Percentiles rank a stretch among this genome's conserved stretches.
Conservation (phyloP, 164 flowering plant species). For the Malania oleifera region DNA sequence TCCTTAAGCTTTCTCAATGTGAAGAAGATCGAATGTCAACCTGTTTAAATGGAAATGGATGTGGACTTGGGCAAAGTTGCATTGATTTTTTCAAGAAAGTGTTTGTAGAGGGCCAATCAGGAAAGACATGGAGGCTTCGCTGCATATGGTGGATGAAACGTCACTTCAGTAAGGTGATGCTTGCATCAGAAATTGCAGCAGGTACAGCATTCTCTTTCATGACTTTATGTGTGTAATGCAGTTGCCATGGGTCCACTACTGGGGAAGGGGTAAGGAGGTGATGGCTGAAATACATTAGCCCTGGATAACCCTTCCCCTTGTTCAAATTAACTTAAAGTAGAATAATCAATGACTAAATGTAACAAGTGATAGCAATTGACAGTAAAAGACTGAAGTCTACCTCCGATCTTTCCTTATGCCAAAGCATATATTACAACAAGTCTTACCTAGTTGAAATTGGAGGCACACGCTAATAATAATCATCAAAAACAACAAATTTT, state of each 20-base stretch:
- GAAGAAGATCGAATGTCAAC: constrained; percentile 62
- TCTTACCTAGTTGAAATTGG: too few relatives aligned
- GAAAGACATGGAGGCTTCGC: constrained; percentile 55
- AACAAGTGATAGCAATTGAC: too few relatives aligned
- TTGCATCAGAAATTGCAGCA: constrained; percentile 39
- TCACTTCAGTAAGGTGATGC: constrained; percentile 47
- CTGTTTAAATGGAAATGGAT: constrained; percentile 25
- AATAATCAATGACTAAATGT: too few relatives aligned
- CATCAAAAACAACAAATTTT: too few relatives aligned
- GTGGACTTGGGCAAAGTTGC: constrained; percentile 8
- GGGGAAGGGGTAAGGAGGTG: too few relatives aligned
- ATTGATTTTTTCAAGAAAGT: constrained; percentile 11
- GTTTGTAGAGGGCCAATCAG: constrained; percentile 31
- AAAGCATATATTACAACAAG: too few relatives aligned
- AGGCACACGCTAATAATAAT: too few relatives aligned
- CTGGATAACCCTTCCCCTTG: too few relatives aligned
- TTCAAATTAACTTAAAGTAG: too few relatives aligned
- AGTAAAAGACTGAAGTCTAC: too few relatives aligned
- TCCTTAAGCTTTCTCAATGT: constrained; percentile 37
- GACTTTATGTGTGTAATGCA: neutral
- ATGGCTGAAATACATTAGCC: too few relatives aligned
- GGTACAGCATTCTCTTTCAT: constrained; percentile 37
- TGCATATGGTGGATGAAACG: constrained; percentile 73
- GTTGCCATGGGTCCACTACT: neutral
- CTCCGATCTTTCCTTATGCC: too few relatives aligned